A percentile compares a stretch with the other conserved stretches of the same genome.
Conservation (phyloP, 2,329 filamentous ascomycete genomes). For the Lasiodiplodia sp. region DNA sequence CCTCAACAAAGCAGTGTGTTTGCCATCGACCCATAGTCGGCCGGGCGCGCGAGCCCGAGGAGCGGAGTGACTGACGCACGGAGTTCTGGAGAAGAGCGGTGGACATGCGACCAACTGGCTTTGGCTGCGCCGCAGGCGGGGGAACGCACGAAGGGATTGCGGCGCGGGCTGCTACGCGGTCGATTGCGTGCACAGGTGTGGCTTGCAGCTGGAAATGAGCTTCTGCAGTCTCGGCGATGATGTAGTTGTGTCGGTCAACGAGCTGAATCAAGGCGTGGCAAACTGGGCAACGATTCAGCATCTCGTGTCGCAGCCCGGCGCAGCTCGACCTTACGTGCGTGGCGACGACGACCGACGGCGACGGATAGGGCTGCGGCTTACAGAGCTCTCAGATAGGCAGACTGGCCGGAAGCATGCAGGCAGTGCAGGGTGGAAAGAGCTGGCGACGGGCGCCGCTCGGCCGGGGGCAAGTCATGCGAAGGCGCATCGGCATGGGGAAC, state of each 20-base stretch:
- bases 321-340: conserved; percentile 10
- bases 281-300: conserved; percentile 1
- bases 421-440: conserved; percentile 7
- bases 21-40: background rate
- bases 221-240: conserved; percentile 13
- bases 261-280: conserved; percentile 10
- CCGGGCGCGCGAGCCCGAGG: conserved; percentile 1
- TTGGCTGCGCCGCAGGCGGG: background rate
- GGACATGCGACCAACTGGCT: conserved; percentile 1
- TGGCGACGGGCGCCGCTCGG: background rate
- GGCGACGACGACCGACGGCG: background rate
- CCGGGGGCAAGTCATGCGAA: conserved; percentile 21
- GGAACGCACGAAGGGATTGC: background rate
- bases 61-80: conserved; percentile 3
- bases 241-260: conserved; percentile 1
- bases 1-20: background rate
- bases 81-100: conserved; percentile 3
- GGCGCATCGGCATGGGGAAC: conserved; percentile 18
- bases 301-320: conserved; percentile 8
- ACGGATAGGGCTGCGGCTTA: conserved; percentile 8
- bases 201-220: conserved; percentile 21
- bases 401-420: background rate
- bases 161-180: conserved; percentile 16
- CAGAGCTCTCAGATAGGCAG: background rate
- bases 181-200: conserved; percentile 17